Percentiles rank a stretch among this genome's conserved stretches.
phyloP scores from a whole-genome alignment of 1,284 basidiomycete species.

The Ustilago curta region DNA sequence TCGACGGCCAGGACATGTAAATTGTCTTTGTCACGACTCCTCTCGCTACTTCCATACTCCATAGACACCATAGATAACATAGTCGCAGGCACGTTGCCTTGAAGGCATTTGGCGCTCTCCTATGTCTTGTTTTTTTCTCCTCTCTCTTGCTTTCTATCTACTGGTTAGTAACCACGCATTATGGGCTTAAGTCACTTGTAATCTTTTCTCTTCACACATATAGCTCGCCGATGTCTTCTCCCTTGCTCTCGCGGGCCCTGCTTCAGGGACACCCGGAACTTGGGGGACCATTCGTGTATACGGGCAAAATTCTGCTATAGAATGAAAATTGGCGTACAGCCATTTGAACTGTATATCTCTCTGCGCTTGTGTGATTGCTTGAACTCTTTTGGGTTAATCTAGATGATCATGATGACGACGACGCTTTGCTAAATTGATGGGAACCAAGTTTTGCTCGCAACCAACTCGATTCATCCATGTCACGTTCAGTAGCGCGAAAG shows the following conservation, averaged over 20 bases:
- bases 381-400: background rate
- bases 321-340: conserved; percentile 31
- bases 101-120: conserved; percentile 15
- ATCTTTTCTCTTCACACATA: conserved; percentile 14
- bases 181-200: conserved; percentile 44
- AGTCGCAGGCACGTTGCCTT: conserved; percentile 27
- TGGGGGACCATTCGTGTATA: conserved; percentile 54
- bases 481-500: background rate
- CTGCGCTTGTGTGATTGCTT: conserved; percentile 1
- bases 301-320: conserved; percentile 20
- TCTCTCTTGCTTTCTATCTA: conserved; percentile 17
- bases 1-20: conserved; percentile 55
- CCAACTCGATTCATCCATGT: no score
- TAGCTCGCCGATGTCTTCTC: conserved; percentile 54
- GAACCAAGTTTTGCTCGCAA: background rate
- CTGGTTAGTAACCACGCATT: conserved; percentile 23
- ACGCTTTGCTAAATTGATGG: background rate
- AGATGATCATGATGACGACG: background rate
- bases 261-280: conserved; percentile 11
- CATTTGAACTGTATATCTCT: conserved; percentile 3
- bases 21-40: background rate
- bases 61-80: conserved; percentile 23
- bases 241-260: conserved; percentile 23
- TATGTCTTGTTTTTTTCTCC: conserved; percentile 9
- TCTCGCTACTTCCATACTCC: background rate